Evolutionary conservation across 2,329 filamentous ascomycete species (phyloP), one percentile per base, ranked within the genome.

Genomic region (Calonectria honghensis): DNA sequence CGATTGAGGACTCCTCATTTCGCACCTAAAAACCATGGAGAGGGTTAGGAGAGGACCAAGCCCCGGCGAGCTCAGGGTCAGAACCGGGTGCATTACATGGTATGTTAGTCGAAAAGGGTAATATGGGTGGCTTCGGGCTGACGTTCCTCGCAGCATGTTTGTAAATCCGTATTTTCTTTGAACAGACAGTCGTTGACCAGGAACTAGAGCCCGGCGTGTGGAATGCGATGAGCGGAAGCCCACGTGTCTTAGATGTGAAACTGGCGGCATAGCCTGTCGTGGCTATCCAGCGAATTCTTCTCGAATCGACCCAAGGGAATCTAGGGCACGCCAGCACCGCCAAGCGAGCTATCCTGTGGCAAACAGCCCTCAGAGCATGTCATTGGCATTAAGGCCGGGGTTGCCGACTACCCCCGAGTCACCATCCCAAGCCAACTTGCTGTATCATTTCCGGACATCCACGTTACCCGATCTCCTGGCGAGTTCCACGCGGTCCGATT

Each of bases 31-130:
- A 63, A 13, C 16, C 14, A 63, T 63, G 57, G 57, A 63, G 16
- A 63, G 57, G 27, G 6, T 24, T 13, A 18, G 14, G 7, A 41
- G 37, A 27, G 24, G 6, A 29, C 6, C 35, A 2, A 63, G 57
- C 16, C 24, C 11, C 10, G n/a, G 37, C 24, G 57, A 63, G n/a
- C 35, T 63, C 7, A 24, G 41, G 45, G 61, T 65, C 18, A 48
- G 61, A 24, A 50, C 35, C 13, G 39, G 61, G 27, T 65, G 61
- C n/a, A 65, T 18, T 35, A 50, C 61, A 50, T 65, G 61, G 61
- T 65, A 65, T 65, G 61, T 50, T 41, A 24, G 61, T 48, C 20
- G 27, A 16, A 50, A 32, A 32, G 14, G n/a, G 41, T 29, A 57
- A 24, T 1, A 6, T 61, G 16, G 14, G 39, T 41, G 57, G 35